Evolutionary conservation across 2,329 filamentous ascomycete species (phyloP), one percentile per base, ranked within the genome.

Genomic region (Fusarium continuum): DNA sequence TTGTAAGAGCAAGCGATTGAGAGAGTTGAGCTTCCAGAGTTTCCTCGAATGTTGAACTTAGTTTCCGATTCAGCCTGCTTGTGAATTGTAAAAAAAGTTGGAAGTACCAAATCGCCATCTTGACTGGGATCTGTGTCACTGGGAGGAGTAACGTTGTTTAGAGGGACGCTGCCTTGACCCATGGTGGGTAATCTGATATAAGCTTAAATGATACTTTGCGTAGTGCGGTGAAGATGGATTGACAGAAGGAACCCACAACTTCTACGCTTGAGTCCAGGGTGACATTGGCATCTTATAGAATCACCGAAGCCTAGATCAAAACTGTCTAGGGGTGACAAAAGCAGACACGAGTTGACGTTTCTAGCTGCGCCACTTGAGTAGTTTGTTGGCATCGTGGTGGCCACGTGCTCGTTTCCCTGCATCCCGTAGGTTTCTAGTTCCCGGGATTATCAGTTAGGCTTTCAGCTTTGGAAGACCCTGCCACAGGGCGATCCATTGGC

Each of bases 1-100:
- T 51, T 35, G 23, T 35, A 51, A 8, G 45, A 17, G 22, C 45
- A 41, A 10, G 19, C 3, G 17, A 55, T 23, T 14, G 51, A 51
- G 2, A 55, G 23, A 1, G 22, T 13, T 0, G 36, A 23, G 9
- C 45, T 35, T 1, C 29, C 45, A 3, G 19, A 0, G 4, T 36
- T 35, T 10, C 35, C 51, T 8, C 45, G 35, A 7, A 55, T 20
- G 2, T 50, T 55, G 23, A 55, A 55, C 4, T 25, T 25, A 0
- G 36, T 47, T 4, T 50, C 44, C 1, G 50, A 54, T 11, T 52
- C 23, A 2, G 11, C 35, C 19, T 17, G 11, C 6, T n/a, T 23
- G 8, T 40, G 45, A 5, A 55, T 55, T 8, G 51, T 55, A 29
- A 55, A 55, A 5, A 23, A 28, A 1, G 14, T 28, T 1, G 45